Conservation (phyloP, 768 basidiomycete genomes). For the Panaeolus cyanescens region DNA sequence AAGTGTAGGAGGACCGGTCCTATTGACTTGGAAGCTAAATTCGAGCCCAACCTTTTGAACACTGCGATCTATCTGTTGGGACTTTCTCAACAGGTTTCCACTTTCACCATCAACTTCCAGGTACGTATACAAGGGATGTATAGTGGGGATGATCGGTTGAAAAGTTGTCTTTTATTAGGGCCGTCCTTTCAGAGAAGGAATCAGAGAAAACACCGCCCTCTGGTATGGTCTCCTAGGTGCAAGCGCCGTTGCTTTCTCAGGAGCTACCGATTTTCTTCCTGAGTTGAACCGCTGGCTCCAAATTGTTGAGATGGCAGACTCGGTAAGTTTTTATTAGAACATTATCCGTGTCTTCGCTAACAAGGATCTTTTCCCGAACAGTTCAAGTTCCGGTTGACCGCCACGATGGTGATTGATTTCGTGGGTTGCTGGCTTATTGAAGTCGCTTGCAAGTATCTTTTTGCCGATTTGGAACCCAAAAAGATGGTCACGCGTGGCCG, state of each 20-base stretch:
- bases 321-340: constrained; percentile 57
- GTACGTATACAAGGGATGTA: constrained; percentile 29
- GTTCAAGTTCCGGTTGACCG: constrained; percentile 84
- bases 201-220: constrained; percentile 92
- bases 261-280: constrained; percentile 92
- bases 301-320: constrained; percentile 83
- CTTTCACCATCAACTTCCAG: constrained; percentile 98
- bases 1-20: constrained; percentile 52
- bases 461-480: constrained; percentile 88
- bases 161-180: constrained; percentile 48
- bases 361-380: constrained; percentile 26
- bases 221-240: constrained; percentile 93
- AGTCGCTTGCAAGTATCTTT: constrained; percentile 77
- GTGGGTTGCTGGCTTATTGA: constrained; percentile 87
- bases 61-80: constrained; percentile 96
- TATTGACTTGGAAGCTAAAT: constrained; percentile 95
- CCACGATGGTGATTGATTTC: constrained; percentile 87
- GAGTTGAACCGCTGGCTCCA: constrained; percentile 97
- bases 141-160: background rate
- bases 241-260: constrained; percentile 87
- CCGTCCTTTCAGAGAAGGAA: constrained; percentile 97
- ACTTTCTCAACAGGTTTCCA: constrained; percentile 96
- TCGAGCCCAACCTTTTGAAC: constrained; percentile 92
- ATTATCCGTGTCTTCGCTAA: too few relatives aligned
- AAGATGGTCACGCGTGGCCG: constrained; percentile 81